Base-by-base conservation (phyloP, 768 basidiomycete genomes). In the Strobilomyces echinocephalus region DNA sequence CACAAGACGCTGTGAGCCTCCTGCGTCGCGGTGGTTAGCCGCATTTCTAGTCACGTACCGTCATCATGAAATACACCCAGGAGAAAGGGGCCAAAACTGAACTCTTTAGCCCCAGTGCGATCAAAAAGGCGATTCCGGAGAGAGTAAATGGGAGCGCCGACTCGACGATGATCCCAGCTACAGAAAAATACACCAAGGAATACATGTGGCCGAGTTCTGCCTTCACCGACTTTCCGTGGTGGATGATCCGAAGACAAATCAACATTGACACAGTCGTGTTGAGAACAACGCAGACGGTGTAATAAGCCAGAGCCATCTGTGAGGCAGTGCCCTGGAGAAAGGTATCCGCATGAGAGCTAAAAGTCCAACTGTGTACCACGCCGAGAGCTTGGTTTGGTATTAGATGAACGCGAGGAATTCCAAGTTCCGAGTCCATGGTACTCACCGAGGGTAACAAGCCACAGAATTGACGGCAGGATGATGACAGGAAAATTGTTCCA, bases 21-120 rank as follows among this genome's bases (percentile, higher is more conserved):
- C 14, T 16, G 35, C 10, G 33, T 10, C 8, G 12, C 15, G 14
- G 14, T 35, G 7, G 35, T 5, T 36, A 34, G 14, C 15, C 5
- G 7, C 35, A 2, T 36, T 14, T 14, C 15, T 16, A 10, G 5
- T 18, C n/a, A 38, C 46, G n/a, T 10, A 38, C 46, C 36, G 16
- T 38, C 36, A 38, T 38, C 36, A 48, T 48, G 35, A 48, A 48
- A 26, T 38, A 48, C 46, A 48, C 46, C 36, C 46, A 48, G 24
- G 46, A 38, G 10, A 38, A 16, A 9, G 35, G 16, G 35, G 8
- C 38, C 24, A 48, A 5, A 14, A 11, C n/a, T n/a, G 12, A 4
- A 48, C 21, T 26, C 8, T 26, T 38, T 12, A 12, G n/a, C 18
- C 46, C 46, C 24, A 48, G 11, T 10, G 34, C 5, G 10, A 48